Evolutionary conservation across 148 eudicot species (phyloP).

Genomic region (Dianthus caryophyllus): DNA sequence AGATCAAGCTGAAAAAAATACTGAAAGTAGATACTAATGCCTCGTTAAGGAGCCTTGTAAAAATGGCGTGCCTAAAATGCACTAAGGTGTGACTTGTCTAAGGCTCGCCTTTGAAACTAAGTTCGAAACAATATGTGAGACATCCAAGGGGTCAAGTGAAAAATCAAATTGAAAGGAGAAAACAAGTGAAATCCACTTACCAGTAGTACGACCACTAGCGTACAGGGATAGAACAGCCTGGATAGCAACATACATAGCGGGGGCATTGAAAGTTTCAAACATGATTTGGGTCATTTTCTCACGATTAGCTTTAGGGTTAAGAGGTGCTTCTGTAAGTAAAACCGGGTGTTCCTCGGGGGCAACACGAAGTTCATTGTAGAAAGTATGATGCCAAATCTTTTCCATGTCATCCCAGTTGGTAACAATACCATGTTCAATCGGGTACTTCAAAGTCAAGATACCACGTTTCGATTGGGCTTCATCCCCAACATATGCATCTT

Average conservation of each 20-base stretch:
- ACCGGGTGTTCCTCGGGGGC: conserved; percentile 62
- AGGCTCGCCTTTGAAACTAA: no score
- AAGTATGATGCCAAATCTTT: conserved; percentile 22
- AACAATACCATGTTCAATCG: conserved; percentile 61
- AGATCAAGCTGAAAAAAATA: no score
- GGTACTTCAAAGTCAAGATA: conserved; percentile 4
- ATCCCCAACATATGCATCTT: conserved; percentile 49
- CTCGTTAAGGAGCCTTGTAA: no score
- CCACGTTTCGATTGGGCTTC: conserved; percentile 51
- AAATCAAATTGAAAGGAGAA: neutral
- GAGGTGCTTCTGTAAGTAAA: conserved; percentile 32
- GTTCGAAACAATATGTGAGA: neutral
- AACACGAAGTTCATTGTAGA: conserved; percentile 4
- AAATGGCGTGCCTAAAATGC: no score
- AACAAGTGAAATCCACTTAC: conserved; percentile 21
- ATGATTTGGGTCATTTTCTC: conserved; percentile 52
- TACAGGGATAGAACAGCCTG: conserved; percentile 45
- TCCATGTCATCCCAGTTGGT: conserved; percentile 69
- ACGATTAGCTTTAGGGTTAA: conserved; percentile 54
- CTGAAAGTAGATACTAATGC: no score
- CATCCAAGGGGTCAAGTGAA: neutral
- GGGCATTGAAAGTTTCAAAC: conserved; percentile 46
- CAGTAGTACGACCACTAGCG: conserved; percentile 44
- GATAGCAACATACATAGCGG: conserved; percentile 44
- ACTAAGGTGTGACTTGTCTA: no score